Evolutionary conservation across 2,329 filamentous ascomycete species (phyloP), one percentile per base, ranked within the genome.

Genomic region (Sporothrix schenckii): DNA sequence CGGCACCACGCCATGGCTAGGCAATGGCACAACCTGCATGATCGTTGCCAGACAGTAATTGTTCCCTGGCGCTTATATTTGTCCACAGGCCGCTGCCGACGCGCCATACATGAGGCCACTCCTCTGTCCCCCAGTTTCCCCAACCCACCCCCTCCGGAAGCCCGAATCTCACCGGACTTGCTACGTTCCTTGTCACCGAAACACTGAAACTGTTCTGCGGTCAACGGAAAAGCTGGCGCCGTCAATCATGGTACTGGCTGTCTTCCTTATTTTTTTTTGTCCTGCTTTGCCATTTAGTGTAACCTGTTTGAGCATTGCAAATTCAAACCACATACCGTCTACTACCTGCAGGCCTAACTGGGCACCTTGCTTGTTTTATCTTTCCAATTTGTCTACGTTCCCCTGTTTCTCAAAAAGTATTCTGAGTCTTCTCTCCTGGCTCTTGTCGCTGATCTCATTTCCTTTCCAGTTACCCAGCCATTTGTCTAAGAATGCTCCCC

Each of bases 101-200:
- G 34, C 34, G 34, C 34, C 34, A 34, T 34, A 34, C 34, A 34
- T 34, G 7, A 34, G 6, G 4, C 34, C 34, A 34, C 34, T 5
- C 34, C 49, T 50, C 16, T 21, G 7, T 14, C 19, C 19, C 16
- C 49, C 19, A 9, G 49, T n/a, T 5, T 49, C 63, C 49, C 16
- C 63, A 21, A 16, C 2, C 47, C 13, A 54, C 27, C 39, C 41
- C 47, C 41, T 68, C 70, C 70, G 70, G 58, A 69, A 30, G 66
- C 65, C 70, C 70, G 70, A 71, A 61, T 30, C n/a, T 44, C n/a
- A 24, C 50, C 69, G 56, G 66, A 21, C 27, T 11, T 58, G 4
- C 10, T 27, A 21, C 3, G 50, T 60, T 71, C 70, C 70, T 69
- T 71, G 70, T 71, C 66, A 21, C 66, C 70, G 70, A 71, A 54